Evolutionary conservation across 306 rosid species (phyloP).

Genomic region (Clitoria ternatea): DNA sequence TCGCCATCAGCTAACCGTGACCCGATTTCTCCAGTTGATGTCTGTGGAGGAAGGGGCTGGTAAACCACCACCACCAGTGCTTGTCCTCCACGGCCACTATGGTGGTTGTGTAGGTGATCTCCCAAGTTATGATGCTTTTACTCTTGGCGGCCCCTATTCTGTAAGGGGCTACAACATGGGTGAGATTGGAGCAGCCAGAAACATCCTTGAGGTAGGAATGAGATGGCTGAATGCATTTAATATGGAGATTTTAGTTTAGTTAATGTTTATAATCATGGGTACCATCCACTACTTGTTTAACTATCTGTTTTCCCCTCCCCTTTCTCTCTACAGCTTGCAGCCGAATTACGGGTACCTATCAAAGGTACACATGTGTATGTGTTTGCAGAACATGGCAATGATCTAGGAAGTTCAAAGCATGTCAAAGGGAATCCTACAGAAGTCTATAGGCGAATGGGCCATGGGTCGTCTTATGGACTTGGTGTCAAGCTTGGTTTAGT

Average conservation of each 20-base stretch:
- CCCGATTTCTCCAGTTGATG: slow-evolving; percentile 68
- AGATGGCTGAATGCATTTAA: not conserved
- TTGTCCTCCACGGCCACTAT: slow-evolving; percentile 93
- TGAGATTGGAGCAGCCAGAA: slow-evolving; percentile 90
- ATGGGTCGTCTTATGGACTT: slow-evolving; percentile 82
- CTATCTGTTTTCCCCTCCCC: slow-evolving; percentile 8
- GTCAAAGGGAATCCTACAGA: slow-evolving; percentile 95
- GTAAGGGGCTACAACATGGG: slow-evolving; percentile 99
- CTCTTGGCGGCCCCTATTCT: slow-evolving; percentile 97
- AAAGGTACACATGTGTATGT: slow-evolving; percentile 79
- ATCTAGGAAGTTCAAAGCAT: slow-evolving; percentile 86
- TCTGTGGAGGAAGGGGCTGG: slow-evolving; percentile 93
- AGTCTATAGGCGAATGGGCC: slow-evolving; percentile 86
- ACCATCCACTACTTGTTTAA: not conserved
- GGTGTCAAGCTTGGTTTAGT: slow-evolving; percentile 87
- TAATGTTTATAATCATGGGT: not conserved
- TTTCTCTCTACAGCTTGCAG: slow-evolving; percentile 67
- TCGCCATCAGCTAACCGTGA: slow-evolving; percentile 91
- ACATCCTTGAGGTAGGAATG: slow-evolving; percentile 79
- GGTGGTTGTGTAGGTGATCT: slow-evolving; percentile 99
- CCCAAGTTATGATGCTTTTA: slow-evolving; percentile 96
- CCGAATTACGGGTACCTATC: slow-evolving; percentile 82
- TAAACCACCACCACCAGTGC: slow-evolving; percentile 90
- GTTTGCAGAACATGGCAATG: slow-evolving; percentile 91
- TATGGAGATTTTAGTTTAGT: not conserved